Evolutionary conservation across 2,329 filamentous ascomycete genomes (phyloP), one percentile per base, ranked within the genome.

Genomic region (Talaromyces sp.): DNA sequence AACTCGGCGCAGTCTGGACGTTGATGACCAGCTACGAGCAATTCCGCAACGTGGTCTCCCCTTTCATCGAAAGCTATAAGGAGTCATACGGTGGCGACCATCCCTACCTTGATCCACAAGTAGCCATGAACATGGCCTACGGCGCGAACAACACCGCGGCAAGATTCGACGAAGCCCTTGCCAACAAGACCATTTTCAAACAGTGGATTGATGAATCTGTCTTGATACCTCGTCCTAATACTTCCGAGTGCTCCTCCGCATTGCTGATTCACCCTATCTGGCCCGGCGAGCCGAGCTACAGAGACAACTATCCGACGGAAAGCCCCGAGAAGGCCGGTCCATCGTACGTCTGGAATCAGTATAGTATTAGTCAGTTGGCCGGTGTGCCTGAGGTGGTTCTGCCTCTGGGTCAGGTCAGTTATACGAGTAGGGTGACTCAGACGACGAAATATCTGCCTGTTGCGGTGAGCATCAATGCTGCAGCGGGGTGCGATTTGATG

Each of bases 181-280:
- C 45, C 19, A 49, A 49, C 45, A 49, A 49, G 6, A 49, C 45
- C 2, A 49, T 49, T 22, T 49, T 49, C 10, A 49, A 49, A 14
- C 3, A 49, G 10, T 24, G 19, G 8, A 60, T 60, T 7, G 58
- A 60, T 4, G 24, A 19, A 7, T 19, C 24, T 10, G 41, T 60
- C 22, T 16, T 60, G 13, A 22, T 47, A 14, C 41, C 58, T 39
- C 58, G n/a, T 11, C 41, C 9, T 10, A 33, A 60, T 60, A 39
- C 39, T n/a, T 43, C 14, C 27, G 58, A 35, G 41, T 60, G 58
- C 58, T 60, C 58, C 10, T 60, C 58, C 14, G 58, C 58, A 47
- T 33, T 60, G 16, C 10, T 60, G 24, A 49, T 60, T n/a, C 58
- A 47, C 22, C 58, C 58, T 14, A 60, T 60, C 16, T 60, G 58